Base-by-base conservation (phyloP, 139 green algal species). In the Edaphochlamys debaryana region DNA sequence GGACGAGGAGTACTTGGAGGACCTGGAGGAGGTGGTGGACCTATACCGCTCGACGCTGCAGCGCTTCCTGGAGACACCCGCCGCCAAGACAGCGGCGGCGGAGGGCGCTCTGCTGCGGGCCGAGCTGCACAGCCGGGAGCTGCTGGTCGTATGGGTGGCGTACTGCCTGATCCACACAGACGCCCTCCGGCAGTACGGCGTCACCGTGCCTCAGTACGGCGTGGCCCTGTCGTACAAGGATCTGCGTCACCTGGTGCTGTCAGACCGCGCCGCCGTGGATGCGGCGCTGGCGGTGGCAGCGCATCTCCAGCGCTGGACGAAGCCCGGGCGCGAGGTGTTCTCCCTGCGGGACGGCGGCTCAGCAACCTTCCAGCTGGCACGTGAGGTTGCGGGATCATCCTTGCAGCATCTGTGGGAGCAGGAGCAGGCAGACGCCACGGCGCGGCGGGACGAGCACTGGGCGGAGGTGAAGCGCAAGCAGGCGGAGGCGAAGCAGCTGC, bases 161-260 rank as follows among this genome's bases (percentile, higher is more conserved):
- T 88, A 87, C 74, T 94, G 91, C 87, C 40, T 90, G 3, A 70
- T 54, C 25, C 71, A 86, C 42, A 58, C 71, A 0, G 81, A 82
- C 19, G 50, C 67, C 0, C 17, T 1, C 5, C 27, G 30, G 40
- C 42, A 64, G 41, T 80, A 87, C 62, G 63, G 79, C 2, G 32
- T 76, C 5, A n/a, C n/a, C n/a, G 69, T 91, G 23, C 32, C 20
- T 7, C 22, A 32, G 9, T 93, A 89, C 40, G 73, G 83, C 5
- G 76, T 88, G 13, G 62, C 36, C 0, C 52, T 90, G 69, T 1
- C 63, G 40, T 83, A 70, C 48, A 3, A 73, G 34, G 87, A 90
- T 32, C 80, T 94, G 68, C 62, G 72, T 54, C 91, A 94, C 66
- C 72, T 94, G 42, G 76, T 91, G 80, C 90, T 94, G 34, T 72